A percentile compares a stretch with the other conserved stretches of the same genome.
phyloP scores from a whole-genome alignment of 768 basidiomycete species.

The Kwoniella heveanensis region DNA sequence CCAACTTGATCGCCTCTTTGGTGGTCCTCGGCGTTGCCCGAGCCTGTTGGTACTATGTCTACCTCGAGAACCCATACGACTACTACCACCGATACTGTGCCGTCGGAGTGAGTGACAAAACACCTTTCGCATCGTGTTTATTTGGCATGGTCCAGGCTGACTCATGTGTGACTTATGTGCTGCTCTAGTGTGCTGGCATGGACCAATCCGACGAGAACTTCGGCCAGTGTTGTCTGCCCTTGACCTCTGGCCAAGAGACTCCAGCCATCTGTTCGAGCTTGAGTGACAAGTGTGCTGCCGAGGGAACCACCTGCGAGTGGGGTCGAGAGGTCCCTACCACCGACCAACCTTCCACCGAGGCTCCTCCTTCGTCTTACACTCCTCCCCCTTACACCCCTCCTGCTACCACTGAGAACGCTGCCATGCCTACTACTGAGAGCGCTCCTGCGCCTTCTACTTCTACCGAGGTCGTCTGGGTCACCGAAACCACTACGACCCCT shows the following conservation, averaged over 20 bases:
- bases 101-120: slow-evolving; percentile 25
- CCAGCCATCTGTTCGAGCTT: slow-evolving; percentile 23
- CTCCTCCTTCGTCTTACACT: slow-evolving; percentile 11
- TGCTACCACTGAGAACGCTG: neutral
- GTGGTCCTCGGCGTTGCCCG: slow-evolving; percentile 30
- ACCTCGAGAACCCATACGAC: slow-evolving; percentile 31
- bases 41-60: slow-evolving; percentile 34
- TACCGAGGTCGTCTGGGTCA: neutral
- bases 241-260: slow-evolving; percentile 21
- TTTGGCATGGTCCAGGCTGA: too few relatives aligned
- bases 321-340: slow-evolving; percentile 20
- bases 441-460: neutral
- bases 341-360: slow-evolving; percentile 10
- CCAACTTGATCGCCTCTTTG: slow-evolving; percentile 17
- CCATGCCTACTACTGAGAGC: neutral
- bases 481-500: slow-evolving; percentile 5
- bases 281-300: slow-evolving; percentile 7
- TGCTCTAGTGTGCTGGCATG: slow-evolving; percentile 11
- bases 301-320: slow-evolving; percentile 11
- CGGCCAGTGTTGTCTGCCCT: slow-evolving; percentile 20
- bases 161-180: too few relatives aligned
- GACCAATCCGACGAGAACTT: slow-evolving; percentile 20
- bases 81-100: slow-evolving; percentile 25
- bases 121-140: too few relatives aligned
- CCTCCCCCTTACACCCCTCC: slow-evolving; percentile 17